A percentile compares a stretch with the other conserved stretches of the same genome.
Conservation (phyloP, 768 basidiomycete genomes). For the Lactarius quietus region DNA sequence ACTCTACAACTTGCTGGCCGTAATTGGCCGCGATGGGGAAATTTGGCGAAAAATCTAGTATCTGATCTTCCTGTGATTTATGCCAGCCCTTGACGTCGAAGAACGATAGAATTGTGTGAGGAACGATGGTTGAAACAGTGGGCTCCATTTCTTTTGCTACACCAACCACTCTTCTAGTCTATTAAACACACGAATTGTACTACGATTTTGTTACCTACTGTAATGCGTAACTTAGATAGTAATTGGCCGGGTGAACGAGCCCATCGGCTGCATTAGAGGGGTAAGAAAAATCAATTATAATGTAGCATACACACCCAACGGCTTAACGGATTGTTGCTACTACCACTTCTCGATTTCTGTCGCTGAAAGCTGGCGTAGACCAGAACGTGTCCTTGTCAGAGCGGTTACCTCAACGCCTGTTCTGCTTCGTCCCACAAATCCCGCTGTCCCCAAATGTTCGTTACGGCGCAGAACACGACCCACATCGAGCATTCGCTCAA, state of each 20-base stretch:
- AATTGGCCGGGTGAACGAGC: not conserved
- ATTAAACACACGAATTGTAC: not conserved
- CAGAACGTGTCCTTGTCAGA: not conserved
- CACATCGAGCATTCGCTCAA: constrained; percentile 56
- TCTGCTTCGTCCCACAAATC: constrained; percentile 81
- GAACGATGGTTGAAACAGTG: not conserved
- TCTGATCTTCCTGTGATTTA: not conserved
- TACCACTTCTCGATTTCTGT: not conserved
- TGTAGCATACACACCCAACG: not conserved
- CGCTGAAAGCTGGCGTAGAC: not conserved
- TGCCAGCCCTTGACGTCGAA: not conserved
- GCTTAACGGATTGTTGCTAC: not conserved
- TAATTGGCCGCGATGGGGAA: not conserved
- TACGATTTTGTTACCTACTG: not conserved
- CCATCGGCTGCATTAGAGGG: not conserved
- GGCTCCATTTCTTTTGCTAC: not conserved
- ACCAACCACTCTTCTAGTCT: not conserved
- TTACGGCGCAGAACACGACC: constrained; percentile 64
- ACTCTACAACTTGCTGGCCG: not conserved
- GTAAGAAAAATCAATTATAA: not conserved
- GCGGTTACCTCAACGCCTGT: constrained; percentile 19
- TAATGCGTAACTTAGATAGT: no score
- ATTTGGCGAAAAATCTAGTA: not conserved
- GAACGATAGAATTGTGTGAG: not conserved
- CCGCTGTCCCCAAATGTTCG: constrained; percentile 70